These are phyloP conservation scores for Misopates orontium DNA, from an alignment of 257 asterid genomes.

Conservation along the genomic window DNA sequence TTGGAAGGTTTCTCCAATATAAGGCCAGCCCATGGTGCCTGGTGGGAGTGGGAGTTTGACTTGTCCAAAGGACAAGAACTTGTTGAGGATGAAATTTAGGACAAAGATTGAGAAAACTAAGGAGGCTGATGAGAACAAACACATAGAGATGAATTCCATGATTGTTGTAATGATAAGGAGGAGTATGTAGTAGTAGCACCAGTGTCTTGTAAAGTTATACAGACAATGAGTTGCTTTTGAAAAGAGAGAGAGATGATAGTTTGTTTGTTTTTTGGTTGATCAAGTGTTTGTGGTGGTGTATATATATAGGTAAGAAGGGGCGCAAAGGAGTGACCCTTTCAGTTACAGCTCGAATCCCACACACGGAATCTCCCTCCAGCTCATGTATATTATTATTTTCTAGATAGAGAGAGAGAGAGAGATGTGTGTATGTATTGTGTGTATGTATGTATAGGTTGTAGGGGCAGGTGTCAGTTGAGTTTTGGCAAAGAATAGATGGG, in stretches of 20 bases:
- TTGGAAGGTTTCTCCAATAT: constrained; percentile 77
- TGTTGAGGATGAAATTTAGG: constrained; percentile 31
- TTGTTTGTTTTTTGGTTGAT: constrained; percentile 13
- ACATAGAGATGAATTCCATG: constrained; percentile 49
- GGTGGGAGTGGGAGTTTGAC: constrained; percentile 66
- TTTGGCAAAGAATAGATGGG: constrained; percentile 13
- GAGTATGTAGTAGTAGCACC: constrained; percentile 2
- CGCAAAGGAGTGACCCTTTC: constrained; percentile 30
- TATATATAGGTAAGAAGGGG: constrained; percentile 41
- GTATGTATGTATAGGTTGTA: constrained; percentile 10
- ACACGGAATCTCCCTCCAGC: constrained; percentile 74
- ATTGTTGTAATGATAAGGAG: constrained; percentile 10
- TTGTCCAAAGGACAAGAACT: constrained; percentile 31
- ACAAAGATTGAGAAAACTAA: constrained; percentile 22
- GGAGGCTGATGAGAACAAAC: constrained; percentile 23
- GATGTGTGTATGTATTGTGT: neutral
- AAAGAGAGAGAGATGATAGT: constrained; percentile 12
- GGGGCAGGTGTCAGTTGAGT: constrained; percentile 28
- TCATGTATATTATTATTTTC: constrained; percentile 37
- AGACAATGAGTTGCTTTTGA: no score
- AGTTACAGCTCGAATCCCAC: constrained; percentile 66
- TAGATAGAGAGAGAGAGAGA: constrained; percentile 20
- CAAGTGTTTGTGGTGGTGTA: constrained; percentile 19
- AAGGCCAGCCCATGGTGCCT: constrained; percentile 85
- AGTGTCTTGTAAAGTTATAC: neutral